Conservation (phyloP, 495 filamentous ascomycete genomes). For the Trypethelium eluteriae region DNA sequence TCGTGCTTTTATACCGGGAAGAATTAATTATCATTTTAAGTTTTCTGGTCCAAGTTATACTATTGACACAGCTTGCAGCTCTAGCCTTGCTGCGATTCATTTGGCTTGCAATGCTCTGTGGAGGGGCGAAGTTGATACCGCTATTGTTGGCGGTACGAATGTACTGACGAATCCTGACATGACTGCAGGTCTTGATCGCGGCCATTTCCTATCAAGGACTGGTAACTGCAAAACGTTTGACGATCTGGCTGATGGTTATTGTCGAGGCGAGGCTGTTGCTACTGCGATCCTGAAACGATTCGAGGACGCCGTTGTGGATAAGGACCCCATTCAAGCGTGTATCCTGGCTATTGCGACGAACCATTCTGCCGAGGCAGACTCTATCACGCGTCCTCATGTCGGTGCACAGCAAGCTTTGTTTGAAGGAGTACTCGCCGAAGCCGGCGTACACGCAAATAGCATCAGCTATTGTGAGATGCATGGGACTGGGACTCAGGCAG, state of each 20-base stretch:
- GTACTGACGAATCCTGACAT: constrained; percentile 30
- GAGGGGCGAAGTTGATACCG: constrained; percentile 24
- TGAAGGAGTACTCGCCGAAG: constrained; percentile 19
- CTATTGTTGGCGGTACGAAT: constrained; percentile 25
- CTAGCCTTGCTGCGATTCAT: constrained; percentile 29
- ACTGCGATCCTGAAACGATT: constrained; percentile 42
- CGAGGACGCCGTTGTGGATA: constrained; percentile 42
- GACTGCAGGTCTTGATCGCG: constrained; percentile 23
- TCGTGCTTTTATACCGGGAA: constrained; percentile 38
- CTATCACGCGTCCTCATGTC: constrained; percentile 36
- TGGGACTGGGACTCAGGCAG: constrained; percentile 39
- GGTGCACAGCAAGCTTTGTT: constrained; percentile 28
- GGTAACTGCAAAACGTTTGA: constrained; percentile 30
- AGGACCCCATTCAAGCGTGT: constrained; percentile 41
- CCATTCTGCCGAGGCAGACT: constrained; percentile 35
- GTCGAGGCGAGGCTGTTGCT: constrained; percentile 40
- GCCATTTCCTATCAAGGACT: constrained; percentile 27
- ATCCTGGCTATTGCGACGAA: constrained; percentile 39
- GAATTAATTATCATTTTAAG: constrained; percentile 43
- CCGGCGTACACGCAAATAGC: constrained; percentile 23
- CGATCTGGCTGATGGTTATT: constrained; percentile 27
- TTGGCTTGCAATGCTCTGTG: constrained; percentile 24
- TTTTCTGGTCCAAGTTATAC: constrained; percentile 22
- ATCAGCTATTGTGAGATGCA: constrained; percentile 38
- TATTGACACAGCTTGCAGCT: constrained; percentile 28